Evolutionary conservation across 176 grass and related monocot genomes (phyloP).

Genomic region (Ensete ventricosum): DNA sequence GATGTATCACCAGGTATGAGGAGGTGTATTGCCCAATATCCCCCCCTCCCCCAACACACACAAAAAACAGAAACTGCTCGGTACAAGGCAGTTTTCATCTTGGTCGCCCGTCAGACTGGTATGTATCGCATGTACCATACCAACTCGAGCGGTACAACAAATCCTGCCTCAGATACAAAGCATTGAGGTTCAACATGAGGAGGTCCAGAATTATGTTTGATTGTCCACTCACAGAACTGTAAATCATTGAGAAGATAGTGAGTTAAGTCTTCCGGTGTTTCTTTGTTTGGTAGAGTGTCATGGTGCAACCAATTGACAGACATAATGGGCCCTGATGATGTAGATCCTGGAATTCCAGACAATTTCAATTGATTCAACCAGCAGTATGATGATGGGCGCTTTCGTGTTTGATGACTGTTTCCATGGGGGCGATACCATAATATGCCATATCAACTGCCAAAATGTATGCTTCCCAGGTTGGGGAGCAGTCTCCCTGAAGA

Average conservation of each 20-base stretch:
- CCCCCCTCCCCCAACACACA: too few species aligned
- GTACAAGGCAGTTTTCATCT: too few species aligned
- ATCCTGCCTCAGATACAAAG: conserved; percentile 39
- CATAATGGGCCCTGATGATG: not conserved
- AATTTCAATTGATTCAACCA: conserved; percentile 9
- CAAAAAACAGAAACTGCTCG: too few species aligned
- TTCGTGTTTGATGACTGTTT: too few species aligned
- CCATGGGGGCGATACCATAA: too few species aligned
- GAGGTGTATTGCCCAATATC: too few species aligned
- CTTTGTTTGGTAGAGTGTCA: not conserved
- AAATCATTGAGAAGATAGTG: conserved; percentile 13
- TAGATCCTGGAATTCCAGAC: not conserved
- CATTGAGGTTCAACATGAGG: conserved; percentile 31
- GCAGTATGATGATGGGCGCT: too few species aligned
- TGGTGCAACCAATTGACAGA: not conserved
- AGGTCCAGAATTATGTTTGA: conserved; percentile 29
- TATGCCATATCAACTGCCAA: conserved; percentile 26
- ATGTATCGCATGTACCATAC: too few species aligned
- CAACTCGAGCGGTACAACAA: too few species aligned
- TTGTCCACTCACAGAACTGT: conserved; percentile 44
- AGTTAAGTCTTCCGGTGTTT: conserved; percentile 8
- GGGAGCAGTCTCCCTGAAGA: conserved; percentile 72
- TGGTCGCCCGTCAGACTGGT: too few species aligned
- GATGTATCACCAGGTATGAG: too few species aligned
- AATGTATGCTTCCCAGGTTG: conserved; percentile 81